Evolutionary conservation across 2,329 filamentous ascomycete species (phyloP).

Genomic region (Karstenula rhodostoma): DNA sequence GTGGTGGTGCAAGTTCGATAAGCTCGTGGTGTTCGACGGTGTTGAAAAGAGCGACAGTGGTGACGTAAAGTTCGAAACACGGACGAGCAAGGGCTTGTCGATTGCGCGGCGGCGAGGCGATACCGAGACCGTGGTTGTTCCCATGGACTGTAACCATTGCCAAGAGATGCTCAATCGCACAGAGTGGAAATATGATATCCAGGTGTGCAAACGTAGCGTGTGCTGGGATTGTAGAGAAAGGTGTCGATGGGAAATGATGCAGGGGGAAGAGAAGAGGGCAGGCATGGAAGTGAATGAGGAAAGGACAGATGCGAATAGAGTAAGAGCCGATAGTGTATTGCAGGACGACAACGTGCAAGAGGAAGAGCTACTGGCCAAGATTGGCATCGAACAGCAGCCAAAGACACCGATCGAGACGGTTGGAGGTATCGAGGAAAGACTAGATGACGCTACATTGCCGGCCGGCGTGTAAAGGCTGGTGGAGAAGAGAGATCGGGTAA

Average conservation of each 20-base stretch:
- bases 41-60: slow-evolving; percentile 24
- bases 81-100: slow-evolving; percentile 41
- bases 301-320: slow-evolving; percentile 31
- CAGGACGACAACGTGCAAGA: slow-evolving; percentile 29
- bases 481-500: not conserved
- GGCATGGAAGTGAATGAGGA: slow-evolving; percentile 10
- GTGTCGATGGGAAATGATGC: slow-evolving; percentile 42
- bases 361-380: slow-evolving; percentile 32
- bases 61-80: slow-evolving; percentile 27
- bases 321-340: slow-evolving; percentile 43
- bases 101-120: slow-evolving; percentile 41
- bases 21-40: slow-evolving; percentile 45
- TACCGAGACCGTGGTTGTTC: slow-evolving; percentile 40
- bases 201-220: slow-evolving; percentile 41
- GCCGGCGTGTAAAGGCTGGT: not conserved
- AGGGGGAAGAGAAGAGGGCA: slow-evolving; percentile 16
- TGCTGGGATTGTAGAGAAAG: slow-evolving; percentile 47
- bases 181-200: slow-evolving; percentile 47
- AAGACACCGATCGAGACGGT: slow-evolving; percentile 28
- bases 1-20: slow-evolving; percentile 49
- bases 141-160: slow-evolving; percentile 43
- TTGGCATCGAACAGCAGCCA: slow-evolving; percentile 29
- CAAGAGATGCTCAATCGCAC: slow-evolving; percentile 43
- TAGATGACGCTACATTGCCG: slow-evolving; percentile 16
- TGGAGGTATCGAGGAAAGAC: slow-evolving; percentile 31